phyloP scores from a whole-genome alignment of 305 asterid species.

The Fraxinus albicans region DNA sequence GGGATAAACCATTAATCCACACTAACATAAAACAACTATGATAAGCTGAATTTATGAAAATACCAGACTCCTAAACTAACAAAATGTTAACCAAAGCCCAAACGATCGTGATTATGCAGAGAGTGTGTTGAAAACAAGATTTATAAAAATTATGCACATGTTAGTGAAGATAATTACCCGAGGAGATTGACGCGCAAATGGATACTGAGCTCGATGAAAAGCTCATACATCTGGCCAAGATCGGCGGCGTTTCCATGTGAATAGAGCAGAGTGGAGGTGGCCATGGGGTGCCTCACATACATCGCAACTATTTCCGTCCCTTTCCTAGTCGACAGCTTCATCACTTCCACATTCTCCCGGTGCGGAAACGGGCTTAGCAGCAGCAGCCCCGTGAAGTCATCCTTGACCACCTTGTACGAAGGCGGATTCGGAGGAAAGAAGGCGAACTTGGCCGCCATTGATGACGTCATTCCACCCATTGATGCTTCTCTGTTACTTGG shows the following conservation, averaged over 20 bases:
- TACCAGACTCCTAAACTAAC: neutral
- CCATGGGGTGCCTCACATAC: constrained; percentile 88
- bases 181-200: constrained; percentile 88
- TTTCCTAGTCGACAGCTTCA: constrained; percentile 72
- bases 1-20: neutral
- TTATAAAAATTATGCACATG: neutral
- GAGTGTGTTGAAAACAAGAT: neutral
- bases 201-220: constrained; percentile 81
- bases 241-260: constrained; percentile 98
- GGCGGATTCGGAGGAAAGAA: constrained; percentile 98
- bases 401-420: constrained; percentile 78
- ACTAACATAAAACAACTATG: neutral
- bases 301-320: constrained; percentile 83
- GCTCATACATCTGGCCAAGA: constrained; percentile 96
- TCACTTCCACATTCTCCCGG: constrained; percentile 89
- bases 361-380: constrained; percentile 78
- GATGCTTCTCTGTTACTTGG: neutral
- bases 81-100: neutral
- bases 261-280: constrained; percentile 72
- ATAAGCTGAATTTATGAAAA: neutral
- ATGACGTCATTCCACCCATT: constrained; percentile 97
- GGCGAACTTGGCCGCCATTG: constrained; percentile 96
- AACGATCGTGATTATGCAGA: neutral
- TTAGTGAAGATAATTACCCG: constrained; percentile 48
- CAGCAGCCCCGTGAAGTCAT: constrained; percentile 67